Base-by-base conservation (phyloP, 2,329 filamentous ascomycete species). In the Fusarium chaquense region DNA sequence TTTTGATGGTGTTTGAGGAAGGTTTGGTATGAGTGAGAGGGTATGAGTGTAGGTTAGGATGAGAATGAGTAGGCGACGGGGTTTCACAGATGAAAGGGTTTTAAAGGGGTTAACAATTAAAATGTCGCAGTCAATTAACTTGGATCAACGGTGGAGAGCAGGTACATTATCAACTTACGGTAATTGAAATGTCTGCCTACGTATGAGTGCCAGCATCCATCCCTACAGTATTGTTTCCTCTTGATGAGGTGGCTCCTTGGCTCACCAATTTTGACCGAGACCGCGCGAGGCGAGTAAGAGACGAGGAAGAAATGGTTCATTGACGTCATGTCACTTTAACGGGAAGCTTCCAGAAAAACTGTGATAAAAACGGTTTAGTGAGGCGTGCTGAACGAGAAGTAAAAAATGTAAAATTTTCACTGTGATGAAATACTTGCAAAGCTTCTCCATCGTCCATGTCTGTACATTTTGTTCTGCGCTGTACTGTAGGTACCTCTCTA, bases 181-280 rank as follows among this genome's bases (percentile, higher is more conserved):
- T 32, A 41, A 62, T 60, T 40, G 38, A 44, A 55, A 33, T 20
- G 22, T 10, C 20, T 40, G 11, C 32, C 12, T 47, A 44, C 22
- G 47, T 36, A 26, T 10, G 47, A 51, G 24, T 28, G 49, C 33
- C n/a, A 22, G 49, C 33, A 40, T 16, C 33, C 18, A 51, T 16
- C 49, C 22, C n/a, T 51, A 51, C 24, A 26, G 41, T 26, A 18
- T 28, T 26, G 40, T 49, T 38, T 44, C 22, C 53, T 20, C 18
- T 41, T 65, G 64, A 56, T 65, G 64, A 68, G 64, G 65, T 60
- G 64, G 64, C 65, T 67, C 13, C 13, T 20, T 60, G 64, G 64
- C 65, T 67, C 13, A 22, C n/a, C 36, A 4, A 32, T 52, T 58
- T 63, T 67, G 49, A 60, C 50, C 50, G 53, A 64, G 38, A 20